These are phyloP conservation scores for Saturnispora galanensis DNA, from an alignment of 805 yeast species.

Conservation along the genomic window DNA sequence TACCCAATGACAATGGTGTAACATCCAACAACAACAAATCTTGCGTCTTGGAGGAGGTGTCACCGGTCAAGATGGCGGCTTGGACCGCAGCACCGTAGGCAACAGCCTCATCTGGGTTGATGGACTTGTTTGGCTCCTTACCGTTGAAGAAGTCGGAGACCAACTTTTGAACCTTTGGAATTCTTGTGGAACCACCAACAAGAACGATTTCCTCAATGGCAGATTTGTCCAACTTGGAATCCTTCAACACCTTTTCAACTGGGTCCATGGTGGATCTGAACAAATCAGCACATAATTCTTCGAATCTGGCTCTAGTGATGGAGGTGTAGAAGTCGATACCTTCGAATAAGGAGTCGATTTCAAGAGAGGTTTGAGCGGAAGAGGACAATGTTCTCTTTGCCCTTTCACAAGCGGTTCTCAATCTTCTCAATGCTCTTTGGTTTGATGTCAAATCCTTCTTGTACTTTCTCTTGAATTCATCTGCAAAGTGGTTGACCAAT, in stretches of 20 bases:
- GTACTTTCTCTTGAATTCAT: constrained; percentile 96
- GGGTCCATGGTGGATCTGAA: constrained; percentile 94
- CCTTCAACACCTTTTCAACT: constrained; percentile 89
- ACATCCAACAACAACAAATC: constrained; percentile 90
- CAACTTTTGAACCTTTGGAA: constrained; percentile 92
- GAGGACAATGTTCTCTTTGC: constrained; percentile 98
- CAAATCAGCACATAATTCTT: constrained; percentile 88
- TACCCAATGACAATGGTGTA: constrained; percentile 94
- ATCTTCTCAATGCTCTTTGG: constrained; percentile 97
- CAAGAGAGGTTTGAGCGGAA: constrained; percentile 89
- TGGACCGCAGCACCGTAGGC: constrained; percentile 99
- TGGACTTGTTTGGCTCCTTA: constrained; percentile 91
- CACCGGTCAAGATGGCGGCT: constrained; percentile 95
- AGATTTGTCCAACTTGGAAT: constrained; percentile 83
- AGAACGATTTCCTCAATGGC: constrained; percentile 85
- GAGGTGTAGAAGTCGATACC: constrained; percentile 96
- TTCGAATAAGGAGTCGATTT: constrained; percentile 90
- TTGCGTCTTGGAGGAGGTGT: constrained; percentile 88
- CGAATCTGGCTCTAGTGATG: constrained; percentile 95
- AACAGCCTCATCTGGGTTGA: constrained; percentile 98
- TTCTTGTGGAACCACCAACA: constrained; percentile 98
- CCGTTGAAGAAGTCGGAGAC: constrained; percentile 96
- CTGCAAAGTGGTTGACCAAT: constrained; percentile 86
- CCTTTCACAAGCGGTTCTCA: constrained; percentile 97
- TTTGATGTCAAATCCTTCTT: constrained; percentile 85